Evolutionary conservation across 495 filamentous ascomycete species (phyloP), one percentile per base, ranked within the genome.

Genomic region (Penicillium cosmopolitanum): DNA sequence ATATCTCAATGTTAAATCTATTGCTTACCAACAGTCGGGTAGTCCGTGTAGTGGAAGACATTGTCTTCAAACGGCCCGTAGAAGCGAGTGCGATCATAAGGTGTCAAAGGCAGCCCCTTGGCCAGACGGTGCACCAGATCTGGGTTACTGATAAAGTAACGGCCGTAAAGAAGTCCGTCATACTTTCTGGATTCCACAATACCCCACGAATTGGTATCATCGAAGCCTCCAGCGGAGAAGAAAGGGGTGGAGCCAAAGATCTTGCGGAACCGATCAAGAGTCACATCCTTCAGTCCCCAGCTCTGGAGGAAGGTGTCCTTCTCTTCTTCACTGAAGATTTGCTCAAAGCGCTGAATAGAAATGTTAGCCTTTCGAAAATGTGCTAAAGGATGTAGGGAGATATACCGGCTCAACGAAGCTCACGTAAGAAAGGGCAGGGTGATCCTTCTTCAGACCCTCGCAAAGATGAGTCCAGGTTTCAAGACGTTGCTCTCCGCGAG

Each of bases 91-190:
- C 83, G 76, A 56, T 90, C 73, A 64, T 88, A 90, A 34, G 63
- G 61, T 13, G 66, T 76, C 59, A 91, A 66, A 34, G 69, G 65
- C 31, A 87, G 72, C 0, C 81, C 83, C 48, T 87, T 71, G 63
- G 77, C 65, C 48, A 91, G 47, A 55, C 86, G 71, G 52, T 81
- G 84, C 8, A 83, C 78, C 57, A 93, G 66, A 67, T 92, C 89
- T 0, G 89, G 89, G 47, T 82, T 92, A 52, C 82, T 74, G 58
- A 90, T 87, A 62, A 86, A 93, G 56, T 78, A 79, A 16, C 85
- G 68, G 18, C 88, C 88, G 67, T 85, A 91, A 2, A 80, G 77
- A 46, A 76, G 33, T 8, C 50, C 68, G 51, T 81, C 80, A 51
- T 77, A 81, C 23, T 66, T 69, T 5, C 73, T 71, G 0, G 72